These are phyloP conservation scores for Ustilago bromivora DNA, from an alignment of 1,284 basidiomycete genomes.

Conservation along the genomic window DNA sequence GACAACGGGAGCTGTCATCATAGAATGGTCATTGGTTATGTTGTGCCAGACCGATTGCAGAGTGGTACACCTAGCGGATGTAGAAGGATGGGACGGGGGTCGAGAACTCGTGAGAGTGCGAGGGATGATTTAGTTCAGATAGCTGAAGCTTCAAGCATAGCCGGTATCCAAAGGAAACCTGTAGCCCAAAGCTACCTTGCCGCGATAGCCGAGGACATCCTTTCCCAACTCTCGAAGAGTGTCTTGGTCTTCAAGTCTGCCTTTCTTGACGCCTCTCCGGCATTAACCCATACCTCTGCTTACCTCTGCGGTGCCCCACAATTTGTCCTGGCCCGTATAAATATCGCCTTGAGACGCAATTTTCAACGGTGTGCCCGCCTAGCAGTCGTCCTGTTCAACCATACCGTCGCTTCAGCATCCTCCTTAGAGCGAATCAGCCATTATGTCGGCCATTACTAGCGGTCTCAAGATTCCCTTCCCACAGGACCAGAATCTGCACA, in stretches of 20 bases:
- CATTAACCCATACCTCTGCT: neutral
- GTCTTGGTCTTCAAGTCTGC: too few relatives aligned
- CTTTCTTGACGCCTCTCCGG: too few relatives aligned
- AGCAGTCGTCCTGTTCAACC: neutral
- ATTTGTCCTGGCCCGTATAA: slow-evolving; percentile 1
- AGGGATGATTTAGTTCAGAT: neutral
- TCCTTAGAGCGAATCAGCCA: neutral
- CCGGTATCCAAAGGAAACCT: neutral
- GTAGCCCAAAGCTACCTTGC: slow-evolving; percentile 5
- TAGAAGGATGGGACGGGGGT: neutral
- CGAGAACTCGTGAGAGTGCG: neutral
- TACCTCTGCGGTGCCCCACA: slow-evolving; percentile 32
- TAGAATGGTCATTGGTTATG: neutral
- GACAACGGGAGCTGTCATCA: neutral
- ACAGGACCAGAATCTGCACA: slow-evolving; percentile 39
- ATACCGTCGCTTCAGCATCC: neutral
- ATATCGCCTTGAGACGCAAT: neutral
- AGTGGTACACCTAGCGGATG: neutral
- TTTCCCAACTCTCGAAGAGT: neutral
- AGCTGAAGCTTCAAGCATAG: neutral
- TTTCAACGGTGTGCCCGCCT: neutral
- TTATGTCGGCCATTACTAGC: slow-evolving; percentile 27
- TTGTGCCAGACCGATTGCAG: neutral
- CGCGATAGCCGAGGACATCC: slow-evolving; percentile 22
- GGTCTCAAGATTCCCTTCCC: slow-evolving; percentile 41